Percentiles rank a stretch among this genome's conserved stretches.
Evolutionary conservation across 2,329 filamentous ascomycete species (phyloP).

Genomic region (Aaosphaeria arxii): DNA sequence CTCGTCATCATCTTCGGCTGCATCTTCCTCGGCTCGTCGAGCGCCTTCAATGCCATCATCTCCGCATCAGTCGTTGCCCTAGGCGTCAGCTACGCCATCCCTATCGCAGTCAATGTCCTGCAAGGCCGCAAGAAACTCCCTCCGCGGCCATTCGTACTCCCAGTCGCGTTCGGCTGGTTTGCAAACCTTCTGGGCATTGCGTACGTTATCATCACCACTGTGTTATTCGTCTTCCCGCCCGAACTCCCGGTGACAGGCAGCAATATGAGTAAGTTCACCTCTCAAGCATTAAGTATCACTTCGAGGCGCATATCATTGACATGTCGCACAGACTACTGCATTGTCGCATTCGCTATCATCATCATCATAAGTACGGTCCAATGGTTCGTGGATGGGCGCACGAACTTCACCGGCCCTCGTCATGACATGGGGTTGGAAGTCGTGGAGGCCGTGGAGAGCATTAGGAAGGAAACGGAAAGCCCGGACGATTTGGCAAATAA

Average conservation of each 20-base stretch:
- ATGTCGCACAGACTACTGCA: slow-evolving; percentile 44
- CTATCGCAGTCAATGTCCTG: slow-evolving; percentile 66
- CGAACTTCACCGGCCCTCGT: slow-evolving; percentile 56
- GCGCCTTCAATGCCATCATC: slow-evolving; percentile 70
- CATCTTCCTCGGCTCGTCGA: slow-evolving; percentile 66
- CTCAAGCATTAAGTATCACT: neutral
- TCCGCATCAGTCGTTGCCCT: slow-evolving; percentile 70
- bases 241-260: slow-evolving; percentile 59
- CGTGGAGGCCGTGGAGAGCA: slow-evolving; percentile 23
- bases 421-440: slow-evolving; percentile 43
- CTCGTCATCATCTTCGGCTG: slow-evolving; percentile 67
- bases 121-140: slow-evolving; percentile 66
- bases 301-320: neutral
- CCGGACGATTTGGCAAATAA: too few relatives aligned
- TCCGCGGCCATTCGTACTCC: slow-evolving; percentile 55
- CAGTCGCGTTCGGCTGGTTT: slow-evolving; percentile 56
- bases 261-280: slow-evolving; percentile 62
- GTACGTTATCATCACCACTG: slow-evolving; percentile 68
- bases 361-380: slow-evolving; percentile 56
- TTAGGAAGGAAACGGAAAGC: too few relatives aligned
- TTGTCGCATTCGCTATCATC: slow-evolving; percentile 58
- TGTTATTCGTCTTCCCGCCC: slow-evolving; percentile 73
- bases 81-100: slow-evolving; percentile 71
- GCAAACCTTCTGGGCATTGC: slow-evolving; percentile 59
- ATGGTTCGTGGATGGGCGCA: slow-evolving; percentile 60